Conservation (phyloP, 2,329 filamentous ascomycete species). For the Bertia moriformis region DNA sequence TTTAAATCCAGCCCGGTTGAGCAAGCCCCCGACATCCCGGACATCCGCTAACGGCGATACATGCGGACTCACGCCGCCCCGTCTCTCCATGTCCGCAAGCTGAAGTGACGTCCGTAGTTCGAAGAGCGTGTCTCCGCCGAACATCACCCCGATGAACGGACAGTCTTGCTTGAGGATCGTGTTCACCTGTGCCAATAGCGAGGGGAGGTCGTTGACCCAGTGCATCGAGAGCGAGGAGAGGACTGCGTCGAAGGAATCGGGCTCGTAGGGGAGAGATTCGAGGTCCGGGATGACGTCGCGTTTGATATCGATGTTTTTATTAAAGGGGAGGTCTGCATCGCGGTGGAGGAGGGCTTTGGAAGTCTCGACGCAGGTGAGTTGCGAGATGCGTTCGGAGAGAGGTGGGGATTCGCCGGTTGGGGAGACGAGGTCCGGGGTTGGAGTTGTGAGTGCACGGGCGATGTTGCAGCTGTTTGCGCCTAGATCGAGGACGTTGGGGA, state of each 20-base stretch:
- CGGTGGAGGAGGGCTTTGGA: constrained; percentile 43
- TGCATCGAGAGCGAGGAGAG: constrained; percentile 50
- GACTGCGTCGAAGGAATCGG: constrained; percentile 48
- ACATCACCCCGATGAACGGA: constrained; percentile 56
- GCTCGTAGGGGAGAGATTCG: constrained; percentile 34
- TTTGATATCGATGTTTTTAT: constrained; percentile 34
- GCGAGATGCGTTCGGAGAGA: constrained; percentile 25
- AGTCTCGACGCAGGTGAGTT: constrained; percentile 43
- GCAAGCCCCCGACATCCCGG: constrained; percentile 46
- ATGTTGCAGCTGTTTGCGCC: constrained; percentile 58
- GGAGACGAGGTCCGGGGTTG: constrained; percentile 16
- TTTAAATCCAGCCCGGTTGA: constrained; percentile 50
- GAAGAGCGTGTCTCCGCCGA: constrained; percentile 54
- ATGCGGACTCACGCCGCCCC: constrained; percentile 52
- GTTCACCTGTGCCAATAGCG: constrained; percentile 45
- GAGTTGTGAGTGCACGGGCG: constrained; percentile 38
- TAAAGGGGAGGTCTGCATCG: constrained; percentile 31
- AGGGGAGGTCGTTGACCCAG: constrained; percentile 57
- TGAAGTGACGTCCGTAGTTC: constrained; percentile 58
- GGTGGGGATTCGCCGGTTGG: constrained; percentile 27
- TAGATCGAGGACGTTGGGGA: constrained; percentile 50
- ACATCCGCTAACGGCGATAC: constrained; percentile 54
- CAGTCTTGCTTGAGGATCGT: constrained; percentile 47
- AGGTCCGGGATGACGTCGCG: constrained; percentile 33
- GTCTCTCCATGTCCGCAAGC: constrained; percentile 47